phyloP scores from a whole-genome alignment of 176 grass and related monocot genomes.

The Carex myosuroides region DNA sequence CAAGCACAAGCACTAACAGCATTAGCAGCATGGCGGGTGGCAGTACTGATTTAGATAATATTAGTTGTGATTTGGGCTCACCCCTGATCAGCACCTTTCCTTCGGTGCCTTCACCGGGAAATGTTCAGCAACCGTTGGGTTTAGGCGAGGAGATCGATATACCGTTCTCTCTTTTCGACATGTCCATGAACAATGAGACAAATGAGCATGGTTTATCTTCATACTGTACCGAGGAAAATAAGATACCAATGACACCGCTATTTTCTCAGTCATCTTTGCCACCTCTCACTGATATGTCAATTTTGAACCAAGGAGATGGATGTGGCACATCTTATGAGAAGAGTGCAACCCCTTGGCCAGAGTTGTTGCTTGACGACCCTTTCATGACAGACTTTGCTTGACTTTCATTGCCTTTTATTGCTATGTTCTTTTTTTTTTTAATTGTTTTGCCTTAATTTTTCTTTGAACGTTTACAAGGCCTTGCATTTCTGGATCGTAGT shows the following conservation, averaged over 20 bases:
- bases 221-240: neutral
- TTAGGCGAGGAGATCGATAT: conserved; percentile 24
- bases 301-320: conserved; percentile 14
- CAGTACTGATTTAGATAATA: conserved; percentile 8
- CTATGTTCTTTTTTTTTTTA: neutral
- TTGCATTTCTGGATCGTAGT: neutral
- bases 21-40: neutral
- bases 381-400: conserved; percentile 66
- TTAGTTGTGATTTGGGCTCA: conserved; percentile 26
- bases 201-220: conserved; percentile 15
- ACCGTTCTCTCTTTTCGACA: conserved; percentile 30
- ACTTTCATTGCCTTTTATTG: conserved; percentile 6
- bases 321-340: conserved; percentile 36
- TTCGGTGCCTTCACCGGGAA: neutral
- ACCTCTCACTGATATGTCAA: conserved; percentile 47
- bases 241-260: conserved; percentile 18
- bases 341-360: conserved; percentile 47
- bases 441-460: neutral
- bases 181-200: conserved; percentile 24
- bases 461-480: neutral
- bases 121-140: conserved; percentile 12
- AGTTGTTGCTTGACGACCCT: conserved; percentile 53
- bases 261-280: conserved; percentile 39
- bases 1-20: conserved; percentile 17
- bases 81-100: neutral